Base-by-base conservation (phyloP, 1,139 yeast species). In the Geotrichum candidum region DNA sequence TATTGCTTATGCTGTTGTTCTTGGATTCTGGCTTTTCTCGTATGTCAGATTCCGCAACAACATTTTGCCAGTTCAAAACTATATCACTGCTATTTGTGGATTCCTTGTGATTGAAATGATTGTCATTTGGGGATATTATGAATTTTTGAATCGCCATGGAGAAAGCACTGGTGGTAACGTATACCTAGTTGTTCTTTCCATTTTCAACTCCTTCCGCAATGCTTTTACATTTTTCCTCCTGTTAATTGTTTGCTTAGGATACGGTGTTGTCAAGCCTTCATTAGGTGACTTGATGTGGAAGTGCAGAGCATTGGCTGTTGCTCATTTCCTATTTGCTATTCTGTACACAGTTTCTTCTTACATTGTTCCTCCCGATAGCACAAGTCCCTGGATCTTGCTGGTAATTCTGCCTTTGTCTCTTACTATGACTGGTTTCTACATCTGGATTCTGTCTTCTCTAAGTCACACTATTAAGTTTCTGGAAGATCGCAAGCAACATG, bases 101-200 rank as follows among this genome's bases (percentile, higher is more conserved):
- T 89, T 91, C 68, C 81, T 94, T 72, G 87, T 96, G 0, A 79
- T 86, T 54, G 99, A 94, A 73, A 89, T 94, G 68, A 83, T 91
- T 62, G 84, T 90, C 58, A 87, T 90, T 54, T 92, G 97, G 96
- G 91, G 96, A 3, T 88, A 90, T 74, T 94, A 89, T 73, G 96
- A 90, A 70, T 82, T 88, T 68, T 84, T 86, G 68, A 95, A 95
- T 76, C 82, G 84, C 65, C 78, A 78, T 57, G 85, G 87, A 46
- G 63, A 70, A 1, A 80, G 83, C 48, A 83, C 84, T 0, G 92
- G 90, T 56, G 85, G 89, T 61, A 82, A 84, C 63, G 85, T 85
- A 59, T 90, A 90, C 75, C 82, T 90, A 82, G 84, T 84, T 9
- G 83, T 92, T 71, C 82, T 92, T 58, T 87, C 97, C 1, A 72